Base-by-base conservation (phyloP, 2,329 filamentous ascomycete species). In the Colletotrichum brevisporum region DNA sequence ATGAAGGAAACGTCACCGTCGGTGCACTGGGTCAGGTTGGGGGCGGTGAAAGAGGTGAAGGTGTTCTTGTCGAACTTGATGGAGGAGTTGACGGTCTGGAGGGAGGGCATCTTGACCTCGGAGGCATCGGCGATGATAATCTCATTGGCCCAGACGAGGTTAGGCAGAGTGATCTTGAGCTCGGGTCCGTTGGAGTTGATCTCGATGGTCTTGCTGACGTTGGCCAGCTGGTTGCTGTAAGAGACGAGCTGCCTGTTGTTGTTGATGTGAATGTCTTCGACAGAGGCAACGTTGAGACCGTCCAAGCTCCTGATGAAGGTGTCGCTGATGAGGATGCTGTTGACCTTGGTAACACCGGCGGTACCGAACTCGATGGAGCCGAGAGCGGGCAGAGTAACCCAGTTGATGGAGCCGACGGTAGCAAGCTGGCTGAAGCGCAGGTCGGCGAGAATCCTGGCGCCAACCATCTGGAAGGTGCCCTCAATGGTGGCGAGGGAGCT, bases 21-120 rank as follows among this genome's bases (percentile, higher is more conserved):
- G 60, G 87, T 86, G 68, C 93, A 87, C 39, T 82, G 76, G 71
- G 92, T 94, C 75, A 96, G 84, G 86, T 94, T 95, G 72, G 91
- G 88, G 60, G 90, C 89, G 48, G 77, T 73, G 79, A 94, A 87
- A 56, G 78, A 82, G 65, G 81, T 77, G 77, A 95, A 89, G 78
- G 86, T 88, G 89, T 95, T 95, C 77, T 89, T 91, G 84, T 94
- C 94, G 80, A 98, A 93, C 78, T 92, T 92, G 76, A 97, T 87
- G 67, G 94, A 94, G 77, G 91, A 90, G 80, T 92, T 93, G 75
- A 97, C 89, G 59, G 83, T 83, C 74, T 87, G 80, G 64, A 99
- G 89, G 24, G 91, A 90, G 50, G 95, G 94, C 48, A 94, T 85
- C 53, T 84, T 85, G 80, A 98, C 88, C 72, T 84, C 86, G 77